Evolutionary conservation across 2,329 filamentous ascomycete genomes (phyloP).

Genomic region (Colletotrichum sp.): DNA sequence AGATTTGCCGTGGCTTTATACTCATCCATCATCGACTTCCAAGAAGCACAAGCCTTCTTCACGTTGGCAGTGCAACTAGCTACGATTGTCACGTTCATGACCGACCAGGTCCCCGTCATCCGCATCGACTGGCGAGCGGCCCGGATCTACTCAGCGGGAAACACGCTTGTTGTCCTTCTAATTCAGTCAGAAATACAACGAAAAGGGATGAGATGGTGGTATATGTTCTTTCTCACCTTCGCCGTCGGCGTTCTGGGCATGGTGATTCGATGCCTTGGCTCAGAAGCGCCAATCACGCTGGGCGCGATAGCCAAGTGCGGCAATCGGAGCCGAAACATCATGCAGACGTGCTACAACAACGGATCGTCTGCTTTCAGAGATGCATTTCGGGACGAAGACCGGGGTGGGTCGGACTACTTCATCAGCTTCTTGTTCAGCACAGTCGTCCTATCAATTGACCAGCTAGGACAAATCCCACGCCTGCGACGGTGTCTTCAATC

Average conservation of each 20-base stretch:
- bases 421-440: neutral
- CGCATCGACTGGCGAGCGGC: conserved; percentile 5
- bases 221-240: conserved; percentile 22
- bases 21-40: conserved; percentile 12
- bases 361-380: neutral
- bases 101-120: neutral
- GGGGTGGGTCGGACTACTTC: neutral
- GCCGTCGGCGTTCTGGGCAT: conserved; percentile 17
- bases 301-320: conserved; percentile 11
- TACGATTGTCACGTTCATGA: conserved; percentile 22
- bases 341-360: neutral
- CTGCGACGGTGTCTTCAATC: neutral
- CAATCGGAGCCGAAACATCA: neutral
- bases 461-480: neutral
- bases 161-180: conserved; percentile 23
- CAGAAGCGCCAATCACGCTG: neutral
- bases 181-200: conserved; percentile 26
- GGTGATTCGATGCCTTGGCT: neutral
- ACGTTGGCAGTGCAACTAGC: conserved; percentile 26
- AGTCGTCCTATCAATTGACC: neutral
- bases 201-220: conserved; percentile 28
- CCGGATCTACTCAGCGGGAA: conserved; percentile 16
- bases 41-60: conserved; percentile 29
- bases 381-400: neutral
- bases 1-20: neutral